Evolutionary conservation across 148 eudicot genomes (phyloP).

Genomic region (Bassia scoparia): DNA sequence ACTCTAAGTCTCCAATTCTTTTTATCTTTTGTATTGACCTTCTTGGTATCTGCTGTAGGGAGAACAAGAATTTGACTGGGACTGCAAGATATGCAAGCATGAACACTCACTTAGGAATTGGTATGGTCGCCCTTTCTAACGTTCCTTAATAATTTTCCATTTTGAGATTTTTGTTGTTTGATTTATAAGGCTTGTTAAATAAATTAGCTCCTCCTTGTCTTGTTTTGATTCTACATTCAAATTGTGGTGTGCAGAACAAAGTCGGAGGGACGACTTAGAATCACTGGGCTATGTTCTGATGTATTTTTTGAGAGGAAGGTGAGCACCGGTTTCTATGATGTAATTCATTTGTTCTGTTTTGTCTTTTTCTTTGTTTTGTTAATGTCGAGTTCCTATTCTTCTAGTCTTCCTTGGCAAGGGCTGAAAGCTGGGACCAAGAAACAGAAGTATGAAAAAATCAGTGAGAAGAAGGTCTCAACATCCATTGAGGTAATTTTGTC

Average conservation of each 20-base stretch:
- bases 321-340: slow-evolving; percentile 3
- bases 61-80: slow-evolving; percentile 84
- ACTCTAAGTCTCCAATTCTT: not conserved
- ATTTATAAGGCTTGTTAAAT: not conserved
- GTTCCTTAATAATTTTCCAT: not conserved
- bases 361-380: slow-evolving; percentile 13
- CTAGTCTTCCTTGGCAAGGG: slow-evolving; percentile 95
- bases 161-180: not conserved
- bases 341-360: not conserved
- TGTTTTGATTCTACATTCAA: slow-evolving; percentile 14
- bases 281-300: slow-evolving; percentile 84
- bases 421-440: slow-evolving; percentile 85
- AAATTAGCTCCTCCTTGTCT: not conserved
- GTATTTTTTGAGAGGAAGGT: slow-evolving; percentile 92
- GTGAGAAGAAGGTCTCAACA: slow-evolving; percentile 86
- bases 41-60: slow-evolving; percentile 39
- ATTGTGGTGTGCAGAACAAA: slow-evolving; percentile 60
- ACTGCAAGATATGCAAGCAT: slow-evolving; percentile 88
- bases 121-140: slow-evolving; percentile 30
- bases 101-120: slow-evolving; percentile 87
- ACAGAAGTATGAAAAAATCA: slow-evolving; percentile 81
- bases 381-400: slow-evolving; percentile 21
- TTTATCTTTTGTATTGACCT: not conserved
- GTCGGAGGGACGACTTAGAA: slow-evolving; percentile 85
- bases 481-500: slow-evolving; percentile 61